Evolutionary conservation across 106 monocot genomes (phyloP).

Genomic region (Platanthera guangdongensis): DNA sequence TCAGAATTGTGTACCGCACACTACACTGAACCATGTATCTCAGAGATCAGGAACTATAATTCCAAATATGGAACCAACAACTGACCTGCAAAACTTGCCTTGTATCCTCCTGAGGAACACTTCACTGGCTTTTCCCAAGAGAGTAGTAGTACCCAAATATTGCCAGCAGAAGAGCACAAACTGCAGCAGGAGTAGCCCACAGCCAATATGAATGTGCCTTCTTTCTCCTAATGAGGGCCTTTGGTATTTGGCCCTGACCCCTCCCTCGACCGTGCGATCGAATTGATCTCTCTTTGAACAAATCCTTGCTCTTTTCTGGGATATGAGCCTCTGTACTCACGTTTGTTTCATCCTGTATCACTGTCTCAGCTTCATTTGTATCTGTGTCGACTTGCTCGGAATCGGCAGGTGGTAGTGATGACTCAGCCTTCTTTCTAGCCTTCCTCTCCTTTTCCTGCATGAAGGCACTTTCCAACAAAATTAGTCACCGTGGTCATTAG

Average conservation of each 20-base stretch:
- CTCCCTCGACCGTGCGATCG: conserved; percentile 19
- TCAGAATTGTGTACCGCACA: neutral
- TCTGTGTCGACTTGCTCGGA: conserved; percentile 37
- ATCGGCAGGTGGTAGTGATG: conserved; percentile 8
- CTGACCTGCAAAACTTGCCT: neutral
- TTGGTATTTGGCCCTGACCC: conserved; percentile 30
- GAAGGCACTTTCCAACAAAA: neutral
- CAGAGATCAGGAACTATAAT: neutral
- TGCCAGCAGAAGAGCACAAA: conserved; percentile 19
- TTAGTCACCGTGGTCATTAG: neutral
- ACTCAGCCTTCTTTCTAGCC: conserved; percentile 69
- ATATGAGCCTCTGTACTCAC: conserved; percentile 12
- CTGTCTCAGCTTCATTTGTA: conserved; percentile 30
- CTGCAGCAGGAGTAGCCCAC: conserved; percentile 35
- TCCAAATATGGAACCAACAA: neutral
- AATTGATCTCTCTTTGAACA: conserved; percentile 24
- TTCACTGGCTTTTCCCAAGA: neutral
- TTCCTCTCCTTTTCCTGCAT: conserved; percentile 65
- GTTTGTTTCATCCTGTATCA: conserved; percentile 31
- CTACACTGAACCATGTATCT: neutral
- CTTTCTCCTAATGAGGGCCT: conserved; percentile 54
- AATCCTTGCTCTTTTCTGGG: conserved; percentile 25
- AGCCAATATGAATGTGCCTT: conserved; percentile 45
- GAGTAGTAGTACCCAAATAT: conserved; percentile 8
- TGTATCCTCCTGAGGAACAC: neutral